Evolutionary conservation across 208 protist genomes (phyloP), one percentile per base, ranked within the genome.

Genomic region (Leishmania guyanensis): DNA sequence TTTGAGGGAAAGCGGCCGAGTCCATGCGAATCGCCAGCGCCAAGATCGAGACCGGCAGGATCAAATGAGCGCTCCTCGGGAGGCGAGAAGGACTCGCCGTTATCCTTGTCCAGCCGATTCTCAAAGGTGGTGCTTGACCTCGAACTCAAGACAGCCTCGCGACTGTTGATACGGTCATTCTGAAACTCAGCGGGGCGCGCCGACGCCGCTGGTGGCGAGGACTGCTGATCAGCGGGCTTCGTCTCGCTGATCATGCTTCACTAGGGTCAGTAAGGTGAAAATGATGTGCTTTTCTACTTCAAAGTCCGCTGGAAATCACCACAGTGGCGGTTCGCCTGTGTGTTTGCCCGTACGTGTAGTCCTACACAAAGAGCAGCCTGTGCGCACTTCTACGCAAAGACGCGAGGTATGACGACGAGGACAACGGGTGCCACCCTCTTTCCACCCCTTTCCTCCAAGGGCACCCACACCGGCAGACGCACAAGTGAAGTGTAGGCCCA

Each of bases 101-200:
- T 39, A 26, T 77, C 39, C 33, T 76, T 39, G n/a, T 77, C 69
- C 29, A 50, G 12, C n/a, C 22, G 29, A 36, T 50, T 1, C 29
- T 84, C 81, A 64, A 79, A 70, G 81, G 64, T 77, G 36, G 75
- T 71, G 68, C 75, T 84, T 43, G 75, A 79, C 56, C 56, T 77
- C 29, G 80, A 80, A 17, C 56, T 72, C 29, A 75, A 77, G 29
- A 33, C 26, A n/a, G 56, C 36, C 22, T 29, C 22, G 1, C 20
- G 26, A 46, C 43, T 0, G 46, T 50, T 43, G 29, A 36, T 3
- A 62, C 29, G 2, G 33, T 29, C 16, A 29, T 46, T 76, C 29
- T 62, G 8, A 20, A 33, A 43, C 29, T 4, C 33, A 3, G 26
- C 14, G 22, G 29, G 56, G 39, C 36, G 74, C 22, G 20, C 56